Evolutionary conservation across 1,139 yeast species (phyloP), one percentile per base, ranked within the genome.

Genomic region (Groenewaldozyma auringiensis): DNA sequence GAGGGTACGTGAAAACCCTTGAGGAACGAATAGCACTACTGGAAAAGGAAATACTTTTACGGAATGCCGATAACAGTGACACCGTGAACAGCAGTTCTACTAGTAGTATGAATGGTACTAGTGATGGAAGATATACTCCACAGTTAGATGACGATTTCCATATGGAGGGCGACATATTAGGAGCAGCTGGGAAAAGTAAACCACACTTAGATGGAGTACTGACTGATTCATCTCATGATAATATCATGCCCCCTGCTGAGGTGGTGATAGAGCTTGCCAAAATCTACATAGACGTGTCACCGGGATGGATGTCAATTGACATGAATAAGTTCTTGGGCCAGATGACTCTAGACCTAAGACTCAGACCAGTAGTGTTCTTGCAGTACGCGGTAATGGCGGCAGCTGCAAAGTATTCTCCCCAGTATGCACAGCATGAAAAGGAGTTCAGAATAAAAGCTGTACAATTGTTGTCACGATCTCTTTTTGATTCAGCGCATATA

Each of bases 1-100:
- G 62, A 16, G 66, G 67, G 13, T 60, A 63, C 43, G 59, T 62
- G 20, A 56, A 58, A 40, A 47, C 50, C 22, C 55, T 63, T 40
- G 67, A 63, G 47, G 49, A 50, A 29, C 51, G 65, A 9, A 45
- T 63, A 4, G 54, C 56, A 13, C 54, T 53, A 45, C 50, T 60
- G 40, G 65, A 61, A 45, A 39, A 20, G 25, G 18, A 16, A n/a
- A 13, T 32, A 32, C 18, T 6, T 11, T 4, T 13, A n/a, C 18
- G 36, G 13, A 16, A 14, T n/a, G 13, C 36, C 6, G 36, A 6
- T 14, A 32, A 16, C 18, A 13, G 29, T 32, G 36, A 11, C 8
- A 6, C 17, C 11, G 29, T 6, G 11, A 8, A 6, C 29, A 25
- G 29, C 29, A 25, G 9, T 25, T 25, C 29, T 25, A 11, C 9